Evolutionary conservation across 352 stramenopile genomes (phyloP).

Genomic region (Phytophthora tubulina): DNA sequence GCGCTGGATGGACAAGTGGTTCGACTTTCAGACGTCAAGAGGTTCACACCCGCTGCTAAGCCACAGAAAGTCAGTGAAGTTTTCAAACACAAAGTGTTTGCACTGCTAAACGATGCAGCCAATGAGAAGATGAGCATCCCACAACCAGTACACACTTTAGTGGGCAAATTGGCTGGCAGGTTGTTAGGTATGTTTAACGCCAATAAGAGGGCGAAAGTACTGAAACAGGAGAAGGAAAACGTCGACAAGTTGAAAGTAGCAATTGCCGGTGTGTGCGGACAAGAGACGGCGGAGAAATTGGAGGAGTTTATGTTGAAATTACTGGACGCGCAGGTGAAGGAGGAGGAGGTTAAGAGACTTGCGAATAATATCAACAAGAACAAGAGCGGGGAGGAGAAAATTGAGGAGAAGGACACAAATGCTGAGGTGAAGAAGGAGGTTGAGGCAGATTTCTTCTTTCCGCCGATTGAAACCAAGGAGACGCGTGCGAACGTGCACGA

Average conservation of each 20-base stretch:
- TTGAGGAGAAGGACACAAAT: not conserved
- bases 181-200: conserved; percentile 75
- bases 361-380: conserved; percentile 31
- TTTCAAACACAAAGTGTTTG: conserved; percentile 81
- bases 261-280: conserved; percentile 58
- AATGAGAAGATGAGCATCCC: conserved; percentile 50
- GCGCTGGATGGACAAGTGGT: conserved; percentile 62
- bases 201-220: conserved; percentile 54
- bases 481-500: conserved; percentile 88
- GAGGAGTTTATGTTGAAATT: conserved; percentile 55
- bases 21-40: conserved; percentile 70
- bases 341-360: conserved; percentile 36
- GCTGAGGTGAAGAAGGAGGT: conserved; percentile 27
- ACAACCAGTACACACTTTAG: conserved; percentile 51
- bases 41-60: conserved; percentile 52
- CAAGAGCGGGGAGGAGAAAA: conserved; percentile 21
- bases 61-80: conserved; percentile 78
- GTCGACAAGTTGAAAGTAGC: conserved; percentile 55
- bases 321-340: conserved; percentile 46
- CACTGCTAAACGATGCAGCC: conserved; percentile 59
- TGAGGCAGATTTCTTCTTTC: conserved; percentile 70
- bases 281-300: conserved; percentile 50
- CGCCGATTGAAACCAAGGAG: conserved; percentile 85
- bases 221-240: conserved; percentile 50
- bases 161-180: conserved; percentile 65